Evolutionary conservation across 2,329 filamentous ascomycete species (phyloP).

Genomic region (Colletotrichum viniferum): DNA sequence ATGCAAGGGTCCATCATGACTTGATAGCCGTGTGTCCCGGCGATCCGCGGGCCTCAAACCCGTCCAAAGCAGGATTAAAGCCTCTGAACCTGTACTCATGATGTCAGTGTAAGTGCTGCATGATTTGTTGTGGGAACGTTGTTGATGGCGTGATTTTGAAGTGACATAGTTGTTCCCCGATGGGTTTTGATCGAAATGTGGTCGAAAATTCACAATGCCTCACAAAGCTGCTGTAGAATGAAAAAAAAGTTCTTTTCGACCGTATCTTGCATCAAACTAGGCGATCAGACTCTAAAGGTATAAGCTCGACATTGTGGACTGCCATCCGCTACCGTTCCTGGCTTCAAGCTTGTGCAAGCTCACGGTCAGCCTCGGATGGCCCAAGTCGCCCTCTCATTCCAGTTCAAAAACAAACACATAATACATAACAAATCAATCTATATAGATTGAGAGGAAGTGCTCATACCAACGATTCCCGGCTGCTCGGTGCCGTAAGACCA

Average conservation of each 20-base stretch:
- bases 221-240: not conserved
- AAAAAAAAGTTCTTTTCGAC: not conserved
- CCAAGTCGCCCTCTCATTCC: not conserved
- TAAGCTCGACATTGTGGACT: not conserved
- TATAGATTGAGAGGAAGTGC: not conserved
- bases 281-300: not conserved
- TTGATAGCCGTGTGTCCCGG: not conserved
- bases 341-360: not conserved
- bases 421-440: not conserved
- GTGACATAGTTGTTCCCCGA: too few species aligned
- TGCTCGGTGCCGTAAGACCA: not conserved
- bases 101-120: not conserved
- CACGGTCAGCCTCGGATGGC: not conserved
- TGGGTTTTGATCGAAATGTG: not conserved
- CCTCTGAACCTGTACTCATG: not conserved
- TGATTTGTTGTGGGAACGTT: not conserved
- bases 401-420: not conserved
- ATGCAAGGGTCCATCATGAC: not conserved
- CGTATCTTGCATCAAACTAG: not conserved
- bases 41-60: not conserved
- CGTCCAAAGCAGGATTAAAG: not conserved
- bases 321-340: not conserved
- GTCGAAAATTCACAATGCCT: not conserved
- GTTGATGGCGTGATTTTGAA: not conserved
- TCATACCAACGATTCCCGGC: not conserved